A percentile compares a stretch with the other conserved stretches of the same genome.
These are phyloP conservation scores for Rhytidhysteron rufulum DNA, from an alignment of 2,329 filamentous ascomycete genomes.

Conservation along the genomic window DNA sequence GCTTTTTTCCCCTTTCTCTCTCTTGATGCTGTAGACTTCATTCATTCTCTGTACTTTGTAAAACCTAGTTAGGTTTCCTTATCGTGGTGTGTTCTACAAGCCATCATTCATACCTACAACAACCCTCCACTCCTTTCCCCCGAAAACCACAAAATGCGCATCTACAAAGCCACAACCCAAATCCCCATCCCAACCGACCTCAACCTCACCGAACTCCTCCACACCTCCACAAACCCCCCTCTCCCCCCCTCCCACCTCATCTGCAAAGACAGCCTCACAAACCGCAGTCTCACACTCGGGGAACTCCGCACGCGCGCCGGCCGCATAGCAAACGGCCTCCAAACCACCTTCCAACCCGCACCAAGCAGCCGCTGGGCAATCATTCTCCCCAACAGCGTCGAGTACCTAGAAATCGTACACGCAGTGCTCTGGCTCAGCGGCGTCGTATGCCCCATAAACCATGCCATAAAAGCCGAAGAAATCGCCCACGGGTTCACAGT, in stretches of 20 bases:
- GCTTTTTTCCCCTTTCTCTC: too few species aligned
- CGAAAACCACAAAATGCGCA: conserved; percentile 9
- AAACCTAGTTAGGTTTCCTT: too few species aligned
- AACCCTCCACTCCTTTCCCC: too few species aligned
- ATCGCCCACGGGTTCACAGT: conserved; percentile 40
- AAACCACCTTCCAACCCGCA: conserved; percentile 24
- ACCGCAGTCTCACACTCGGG: conserved; percentile 45
- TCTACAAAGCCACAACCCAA: conserved; percentile 9
- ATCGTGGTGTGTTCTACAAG: too few species aligned
- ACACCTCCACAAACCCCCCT: conserved; percentile 26
- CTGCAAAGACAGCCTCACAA: conserved; percentile 42
- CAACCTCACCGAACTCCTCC: conserved; percentile 45
- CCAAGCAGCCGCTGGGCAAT: conserved; percentile 42
- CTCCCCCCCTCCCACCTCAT: conserved; percentile 43
- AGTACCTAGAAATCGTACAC: conserved; percentile 43
- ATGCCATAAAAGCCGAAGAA: conserved; percentile 17
- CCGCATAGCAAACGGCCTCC: conserved; percentile 39
- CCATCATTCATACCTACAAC: too few species aligned
- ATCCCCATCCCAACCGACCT: conserved; percentile 34
- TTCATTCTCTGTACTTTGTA: too few species aligned
- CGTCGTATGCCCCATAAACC: conserved; percentile 22
- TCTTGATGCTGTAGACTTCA: too few species aligned
- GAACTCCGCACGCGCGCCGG: conserved; percentile 41
- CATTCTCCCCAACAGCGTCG: conserved; percentile 45
- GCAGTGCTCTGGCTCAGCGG: conserved; percentile 32